phyloP scores from a whole-genome alignment of 768 basidiomycete species.

The Lentinula aciculospora region DNA sequence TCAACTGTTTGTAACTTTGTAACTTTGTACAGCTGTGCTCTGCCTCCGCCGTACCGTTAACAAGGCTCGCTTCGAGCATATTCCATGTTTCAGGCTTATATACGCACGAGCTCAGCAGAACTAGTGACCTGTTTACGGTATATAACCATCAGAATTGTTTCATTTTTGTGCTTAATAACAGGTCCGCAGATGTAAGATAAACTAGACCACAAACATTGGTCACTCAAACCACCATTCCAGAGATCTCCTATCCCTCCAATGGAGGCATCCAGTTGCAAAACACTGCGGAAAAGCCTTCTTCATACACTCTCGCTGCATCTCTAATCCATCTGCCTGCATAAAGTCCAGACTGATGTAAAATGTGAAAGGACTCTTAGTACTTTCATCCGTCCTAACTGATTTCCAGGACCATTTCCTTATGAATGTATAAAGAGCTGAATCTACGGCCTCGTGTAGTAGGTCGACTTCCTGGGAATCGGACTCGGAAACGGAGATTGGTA shows the following conservation, averaged over 20 bases:
- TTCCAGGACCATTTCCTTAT: neutral
- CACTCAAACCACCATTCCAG: constrained; percentile 5
- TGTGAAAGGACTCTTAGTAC: neutral
- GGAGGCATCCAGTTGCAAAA: neutral
- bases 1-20: too few relatives aligned
- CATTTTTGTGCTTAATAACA: too few relatives aligned
- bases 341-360: neutral
- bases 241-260: neutral
- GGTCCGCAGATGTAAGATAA: too few relatives aligned
- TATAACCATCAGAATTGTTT: too few relatives aligned
- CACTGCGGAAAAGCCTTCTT: neutral
- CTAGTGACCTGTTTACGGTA: too few relatives aligned
- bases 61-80: too few relatives aligned
- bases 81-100: too few relatives aligned
- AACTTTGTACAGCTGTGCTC: too few relatives aligned
- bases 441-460: neutral
- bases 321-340: neutral
- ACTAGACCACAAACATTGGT: neutral
- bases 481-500: too few relatives aligned
- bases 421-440: neutral
- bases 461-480: neutral
- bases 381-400: neutral
- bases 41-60: too few relatives aligned
- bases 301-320: neutral
- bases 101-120: too few relatives aligned